Evolutionary conservation across 768 basidiomycete species (phyloP).

Genomic region (Auriscalpium vulgare): DNA sequence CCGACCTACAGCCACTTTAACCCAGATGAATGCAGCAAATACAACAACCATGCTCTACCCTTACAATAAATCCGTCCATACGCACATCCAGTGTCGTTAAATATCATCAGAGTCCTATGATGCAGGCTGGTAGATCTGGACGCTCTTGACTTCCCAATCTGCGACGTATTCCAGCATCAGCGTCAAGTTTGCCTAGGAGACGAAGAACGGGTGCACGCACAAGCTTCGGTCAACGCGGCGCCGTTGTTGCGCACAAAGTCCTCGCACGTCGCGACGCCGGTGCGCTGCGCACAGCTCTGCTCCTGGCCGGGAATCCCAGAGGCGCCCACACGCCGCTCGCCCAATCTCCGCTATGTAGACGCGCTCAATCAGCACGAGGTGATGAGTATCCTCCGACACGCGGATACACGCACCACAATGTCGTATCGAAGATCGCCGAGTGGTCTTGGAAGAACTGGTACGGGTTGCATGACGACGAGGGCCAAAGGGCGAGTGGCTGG

Average conservation of each 20-base stretch:
- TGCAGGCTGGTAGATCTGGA: slow-evolving; percentile 57
- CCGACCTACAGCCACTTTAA: not conserved
- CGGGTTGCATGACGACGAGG: slow-evolving; percentile 66
- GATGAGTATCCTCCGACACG: slow-evolving; percentile 14
- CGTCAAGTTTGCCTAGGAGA: not conserved
- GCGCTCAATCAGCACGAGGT: slow-evolving; percentile 2
- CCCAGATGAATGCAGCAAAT: not conserved
- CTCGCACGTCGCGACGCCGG: slow-evolving; percentile 75
- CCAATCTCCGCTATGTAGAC: slow-evolving; percentile 70
- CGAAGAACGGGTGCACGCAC: slow-evolving; percentile 37
- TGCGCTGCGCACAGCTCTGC: slow-evolving; percentile 76
- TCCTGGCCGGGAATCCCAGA: slow-evolving; percentile 79
- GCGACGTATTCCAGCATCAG: slow-evolving; percentile 1
- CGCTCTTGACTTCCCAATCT: slow-evolving; percentile 81
- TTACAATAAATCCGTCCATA: not conserved
- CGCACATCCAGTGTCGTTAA: not conserved
- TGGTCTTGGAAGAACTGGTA: slow-evolving; percentile 74
- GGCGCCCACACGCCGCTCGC: slow-evolving; percentile 69
- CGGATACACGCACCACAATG: slow-evolving; percentile 54
- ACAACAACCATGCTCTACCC: not conserved
- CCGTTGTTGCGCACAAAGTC: slow-evolving; percentile 72
- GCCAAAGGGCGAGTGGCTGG: slow-evolving; percentile 69
- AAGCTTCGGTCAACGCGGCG: slow-evolving; percentile 63
- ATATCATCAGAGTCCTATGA: not conserved
- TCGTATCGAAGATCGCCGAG: slow-evolving; percentile 77